Percentiles rank a stretch among this genome's conserved stretches.
These are phyloP conservation scores for Melocanna baccifera DNA, from an alignment of 176 grass and related monocot genomes.

Conservation along the genomic window DNA sequence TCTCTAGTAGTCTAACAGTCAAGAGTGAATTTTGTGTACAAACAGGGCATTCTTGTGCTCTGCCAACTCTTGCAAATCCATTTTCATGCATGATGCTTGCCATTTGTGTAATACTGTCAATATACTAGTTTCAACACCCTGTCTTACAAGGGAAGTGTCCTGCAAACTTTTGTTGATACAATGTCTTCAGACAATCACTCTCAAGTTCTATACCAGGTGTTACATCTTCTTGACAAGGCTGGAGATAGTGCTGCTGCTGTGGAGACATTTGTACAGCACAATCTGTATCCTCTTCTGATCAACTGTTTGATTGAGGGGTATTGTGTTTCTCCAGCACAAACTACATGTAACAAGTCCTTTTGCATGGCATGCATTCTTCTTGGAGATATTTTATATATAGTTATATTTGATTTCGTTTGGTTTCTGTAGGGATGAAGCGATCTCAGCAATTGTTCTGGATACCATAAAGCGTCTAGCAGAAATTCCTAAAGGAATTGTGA, in stretches of 20 bases:
- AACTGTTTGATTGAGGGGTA: constrained; percentile 88
- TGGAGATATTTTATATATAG: constrained; percentile 5
- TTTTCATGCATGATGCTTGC: no score
- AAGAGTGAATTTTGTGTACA: no score
- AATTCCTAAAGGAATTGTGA: constrained; percentile 74
- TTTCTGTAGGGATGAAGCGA: constrained; percentile 71
- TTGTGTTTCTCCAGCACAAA: background rate
- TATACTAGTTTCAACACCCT: no score
- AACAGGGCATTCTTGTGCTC: no score
- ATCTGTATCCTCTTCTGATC: constrained; percentile 75
- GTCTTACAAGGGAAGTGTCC: no score
- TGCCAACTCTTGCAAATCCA: no score
- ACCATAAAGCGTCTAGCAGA: constrained; percentile 63
- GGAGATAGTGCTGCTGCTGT: constrained; percentile 42
- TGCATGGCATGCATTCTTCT: background rate
- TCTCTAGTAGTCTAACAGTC: background rate
- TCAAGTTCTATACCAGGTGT: constrained; percentile 10
- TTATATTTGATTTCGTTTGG: constrained; percentile 16
- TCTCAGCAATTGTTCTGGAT: constrained; percentile 51
- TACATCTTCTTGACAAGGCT: constrained; percentile 69
- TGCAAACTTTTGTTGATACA: no score
- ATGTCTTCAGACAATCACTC: no score
- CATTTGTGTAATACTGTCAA: no score
- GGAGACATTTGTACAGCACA: constrained; percentile 65
- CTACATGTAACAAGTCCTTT: background rate